Percentiles rank a stretch among this genome's conserved stretches.
Evolutionary conservation across 2,329 filamentous ascomycete species (phyloP).

Genomic region (Penicillium sp.): DNA sequence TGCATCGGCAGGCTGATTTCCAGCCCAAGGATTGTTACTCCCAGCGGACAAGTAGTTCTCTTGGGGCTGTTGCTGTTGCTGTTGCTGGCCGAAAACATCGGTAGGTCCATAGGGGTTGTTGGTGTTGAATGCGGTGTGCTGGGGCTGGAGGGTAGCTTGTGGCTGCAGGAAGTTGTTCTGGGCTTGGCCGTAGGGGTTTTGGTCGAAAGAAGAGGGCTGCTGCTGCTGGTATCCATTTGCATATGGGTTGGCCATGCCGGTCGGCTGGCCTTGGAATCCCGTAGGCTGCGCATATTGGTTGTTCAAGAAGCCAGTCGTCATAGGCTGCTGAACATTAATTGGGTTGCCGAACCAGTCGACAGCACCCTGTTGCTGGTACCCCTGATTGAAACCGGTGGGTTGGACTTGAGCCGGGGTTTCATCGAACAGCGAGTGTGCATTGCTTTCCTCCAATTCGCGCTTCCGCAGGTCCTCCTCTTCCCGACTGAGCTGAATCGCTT

Average conservation of each 20-base stretch:
- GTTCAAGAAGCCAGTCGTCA: constrained; percentile 71
- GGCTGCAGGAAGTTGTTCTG: constrained; percentile 56
- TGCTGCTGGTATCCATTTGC: constrained; percentile 73
- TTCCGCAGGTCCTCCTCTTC: constrained; percentile 86
- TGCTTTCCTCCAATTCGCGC: constrained; percentile 84
- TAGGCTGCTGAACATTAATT: constrained; percentile 75
- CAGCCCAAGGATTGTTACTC: constrained; percentile 93
- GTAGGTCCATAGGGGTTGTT: constrained; percentile 62
- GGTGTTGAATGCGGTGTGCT: constrained; percentile 64
- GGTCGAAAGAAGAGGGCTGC: constrained; percentile 74
- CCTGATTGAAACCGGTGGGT: constrained; percentile 90
- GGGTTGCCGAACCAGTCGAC: constrained; percentile 98
- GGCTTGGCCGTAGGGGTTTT: constrained; percentile 52
- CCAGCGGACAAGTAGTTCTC: constrained; percentile 73
- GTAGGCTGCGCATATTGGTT: constrained; percentile 78
- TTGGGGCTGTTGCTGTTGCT: constrained; percentile 53
- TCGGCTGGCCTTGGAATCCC: constrained; percentile 67
- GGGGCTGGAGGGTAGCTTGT: constrained; percentile 61
- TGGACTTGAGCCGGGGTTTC: constrained; percentile 75
- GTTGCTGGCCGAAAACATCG: constrained; percentile 51
- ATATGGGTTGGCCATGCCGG: constrained; percentile 73
- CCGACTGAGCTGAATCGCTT: constrained; percentile 92
- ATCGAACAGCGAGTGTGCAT: constrained; percentile 87
- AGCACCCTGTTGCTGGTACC: constrained; percentile 93
- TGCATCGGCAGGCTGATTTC: constrained; percentile 62